These are phyloP conservation scores for Botrytis paeoniae DNA, from an alignment of 2,329 filamentous ascomycete species.

Conservation along the genomic window DNA sequence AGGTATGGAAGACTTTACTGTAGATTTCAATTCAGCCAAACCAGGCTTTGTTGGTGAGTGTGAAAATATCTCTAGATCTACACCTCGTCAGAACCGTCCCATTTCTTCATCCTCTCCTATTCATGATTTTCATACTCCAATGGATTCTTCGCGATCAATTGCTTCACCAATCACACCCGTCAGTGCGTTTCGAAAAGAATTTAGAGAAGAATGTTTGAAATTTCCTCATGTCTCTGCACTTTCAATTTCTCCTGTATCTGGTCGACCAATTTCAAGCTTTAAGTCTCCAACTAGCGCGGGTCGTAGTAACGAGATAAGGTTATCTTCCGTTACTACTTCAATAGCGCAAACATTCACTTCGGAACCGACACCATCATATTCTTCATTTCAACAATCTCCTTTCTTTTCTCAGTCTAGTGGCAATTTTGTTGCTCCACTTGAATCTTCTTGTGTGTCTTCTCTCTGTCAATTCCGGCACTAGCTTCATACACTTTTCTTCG, in stretches of 20 bases:
- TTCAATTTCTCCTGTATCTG: slow-evolving; percentile 36
- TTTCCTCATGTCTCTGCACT: slow-evolving; percentile 40
- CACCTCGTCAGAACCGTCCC: slow-evolving; percentile 30
- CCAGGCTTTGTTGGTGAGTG: slow-evolving; percentile 47
- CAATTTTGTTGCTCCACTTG: slow-evolving; percentile 51
- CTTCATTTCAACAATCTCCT: slow-evolving; percentile 40
- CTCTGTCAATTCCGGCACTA: slow-evolving; percentile 38
- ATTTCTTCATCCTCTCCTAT: slow-evolving; percentile 35
- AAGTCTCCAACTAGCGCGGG: slow-evolving; percentile 29
- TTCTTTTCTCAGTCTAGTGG: slow-evolving; percentile 54
- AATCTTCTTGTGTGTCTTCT: slow-evolving; percentile 52
- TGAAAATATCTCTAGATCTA: slow-evolving; percentile 40
- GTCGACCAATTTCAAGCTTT: slow-evolving; percentile 32
- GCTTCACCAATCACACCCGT: slow-evolving; percentile 34
- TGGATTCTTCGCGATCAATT: slow-evolving; percentile 29
- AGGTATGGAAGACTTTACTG: slow-evolving; percentile 40
- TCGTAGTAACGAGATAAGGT: slow-evolving; percentile 28
- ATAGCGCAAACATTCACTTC: slow-evolving; percentile 24
- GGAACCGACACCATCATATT: slow-evolving; percentile 26
- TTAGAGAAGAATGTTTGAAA: slow-evolving; percentile 35
- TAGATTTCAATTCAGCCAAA: slow-evolving; percentile 42
- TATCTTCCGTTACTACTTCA: slow-evolving; percentile 26
- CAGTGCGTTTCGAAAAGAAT: slow-evolving; percentile 26
- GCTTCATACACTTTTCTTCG: slow-evolving; percentile 9
- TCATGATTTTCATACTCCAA: slow-evolving; percentile 30